phyloP scores from a whole-genome alignment of 2,329 filamentous ascomycete genomes.

The Paraconiothyrium sp. region DNA sequence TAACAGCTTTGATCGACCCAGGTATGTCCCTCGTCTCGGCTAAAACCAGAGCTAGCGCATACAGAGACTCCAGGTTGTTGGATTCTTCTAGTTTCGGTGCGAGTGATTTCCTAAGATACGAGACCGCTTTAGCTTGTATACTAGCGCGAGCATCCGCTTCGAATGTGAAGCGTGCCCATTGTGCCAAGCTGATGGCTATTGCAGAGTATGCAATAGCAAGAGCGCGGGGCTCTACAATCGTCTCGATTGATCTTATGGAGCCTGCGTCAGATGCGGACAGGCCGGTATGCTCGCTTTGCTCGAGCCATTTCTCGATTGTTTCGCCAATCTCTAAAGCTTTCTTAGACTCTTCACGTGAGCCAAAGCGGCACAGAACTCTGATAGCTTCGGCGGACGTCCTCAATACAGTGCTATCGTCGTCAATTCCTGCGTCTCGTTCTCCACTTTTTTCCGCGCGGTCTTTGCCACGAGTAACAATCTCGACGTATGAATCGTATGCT shows the following conservation, averaged over 20 bases:
- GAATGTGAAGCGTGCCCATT: constrained; percentile 85
- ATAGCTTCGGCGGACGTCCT: constrained; percentile 84
- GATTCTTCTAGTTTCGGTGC: constrained; percentile 71
- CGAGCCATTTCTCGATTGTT: constrained; percentile 79
- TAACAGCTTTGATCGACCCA: constrained; percentile 82
- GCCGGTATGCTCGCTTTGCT: constrained; percentile 57
- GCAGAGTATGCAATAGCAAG: constrained; percentile 78
- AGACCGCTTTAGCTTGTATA: constrained; percentile 80
- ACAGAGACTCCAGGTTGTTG: constrained; percentile 78
- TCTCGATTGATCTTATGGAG: constrained; percentile 44
- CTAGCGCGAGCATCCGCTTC: constrained; percentile 75
- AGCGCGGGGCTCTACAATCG: constrained; percentile 65
- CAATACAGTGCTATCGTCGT: constrained; percentile 79
- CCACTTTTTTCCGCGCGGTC: constrained; percentile 80
- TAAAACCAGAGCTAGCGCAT: constrained; percentile 82
- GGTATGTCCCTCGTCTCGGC: constrained; percentile 86
- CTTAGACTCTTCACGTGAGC: constrained; percentile 76
- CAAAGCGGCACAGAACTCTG: constrained; percentile 82
- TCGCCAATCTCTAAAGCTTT: constrained; percentile 77
- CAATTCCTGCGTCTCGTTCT: constrained; percentile 74
- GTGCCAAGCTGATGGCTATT: constrained; percentile 84
- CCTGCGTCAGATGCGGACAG: constrained; percentile 34
- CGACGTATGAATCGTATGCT: constrained; percentile 90
- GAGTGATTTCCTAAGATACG: constrained; percentile 77
- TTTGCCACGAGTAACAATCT: constrained; percentile 86